Percentiles rank a stretch among this genome's conserved stretches.
Evolutionary conservation across 208 protist species (phyloP).

Genomic region (Borovskyia barvae): DNA sequence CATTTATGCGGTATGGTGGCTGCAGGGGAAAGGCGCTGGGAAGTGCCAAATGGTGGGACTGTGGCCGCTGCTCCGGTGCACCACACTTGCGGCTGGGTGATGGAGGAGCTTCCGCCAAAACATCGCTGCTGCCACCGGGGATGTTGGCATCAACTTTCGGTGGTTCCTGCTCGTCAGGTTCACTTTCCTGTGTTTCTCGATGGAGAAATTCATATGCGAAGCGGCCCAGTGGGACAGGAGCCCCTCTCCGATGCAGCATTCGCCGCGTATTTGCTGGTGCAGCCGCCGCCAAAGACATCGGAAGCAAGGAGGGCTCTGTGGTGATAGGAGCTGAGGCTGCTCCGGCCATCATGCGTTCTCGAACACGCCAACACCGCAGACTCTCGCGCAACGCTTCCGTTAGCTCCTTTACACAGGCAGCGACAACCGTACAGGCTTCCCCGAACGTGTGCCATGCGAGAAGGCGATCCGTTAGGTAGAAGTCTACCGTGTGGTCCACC

Average conservation of each 20-base stretch:
- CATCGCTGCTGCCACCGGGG: too few relatives aligned
- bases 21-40: conserved; percentile 12
- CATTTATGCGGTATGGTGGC: conserved; percentile 46
- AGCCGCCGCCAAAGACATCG: not conserved
- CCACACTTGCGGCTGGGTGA: too few relatives aligned
- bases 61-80: not conserved
- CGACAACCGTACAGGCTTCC: conserved; percentile 56
- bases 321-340: not conserved
- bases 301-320: not conserved
- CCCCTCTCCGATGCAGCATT: too few relatives aligned
- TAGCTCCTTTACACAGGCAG: conserved; percentile 65
- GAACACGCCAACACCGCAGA: conserved; percentile 28
- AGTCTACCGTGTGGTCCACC: conserved; percentile 34
- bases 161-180: too few relatives aligned
- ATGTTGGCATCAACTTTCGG: too few relatives aligned
- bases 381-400: conserved; percentile 33
- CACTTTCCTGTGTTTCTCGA: too few relatives aligned
- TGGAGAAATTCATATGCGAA: too few relatives aligned
- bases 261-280: too few relatives aligned
- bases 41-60: not conserved
- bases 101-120: too few relatives aligned
- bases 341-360: conserved; percentile 4
- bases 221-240: too few relatives aligned
- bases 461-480: conserved; percentile 65
- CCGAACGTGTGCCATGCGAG: conserved; percentile 77